Base-by-base conservation (phyloP, 805 yeast species). In the Spathaspora passalidarum region DNA sequence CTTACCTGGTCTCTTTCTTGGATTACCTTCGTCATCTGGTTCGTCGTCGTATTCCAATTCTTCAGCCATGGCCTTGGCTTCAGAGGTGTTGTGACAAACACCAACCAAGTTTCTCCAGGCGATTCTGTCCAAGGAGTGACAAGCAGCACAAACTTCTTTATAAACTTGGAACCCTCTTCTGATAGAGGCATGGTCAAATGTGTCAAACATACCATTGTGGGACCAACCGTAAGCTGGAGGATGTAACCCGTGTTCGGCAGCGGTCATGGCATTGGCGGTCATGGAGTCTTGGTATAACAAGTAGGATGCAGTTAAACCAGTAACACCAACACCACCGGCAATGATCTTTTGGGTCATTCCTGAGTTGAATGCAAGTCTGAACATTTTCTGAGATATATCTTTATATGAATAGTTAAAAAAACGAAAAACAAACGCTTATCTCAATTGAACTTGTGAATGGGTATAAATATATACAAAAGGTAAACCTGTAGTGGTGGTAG, bases 111-210 rank as follows among this genome's bases (percentile, higher is more conserved):
- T 86, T 82, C 99, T 89, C 99, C 99, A 94, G 38, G 98, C 96
- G 56, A 94, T 86, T 78, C 96, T 83, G 68, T 91, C 92, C 61
- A 94, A 75, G 29, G 99, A 92, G 75, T 94, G 99, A 74, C 99
- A 94, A 46, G 98, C 94, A 50, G 99, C 96, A 80, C 99, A 94
- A 45, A 94, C 99, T 75, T 94, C 99, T 72, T 90, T 85, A 80
- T 94, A 94, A 51, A 94, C 99, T 69, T 89, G 97, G 84, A 86
- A 94, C 59, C 99, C 99, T 81, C 99, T 90, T 80, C 99, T 88
- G 64, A 94, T 88, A 46, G 96, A 84, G 49, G 89, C 90, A 72
- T 91, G 97, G 76, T 91, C 97, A 57, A 89, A 91, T 45, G 96
- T 78, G 58, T 83, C 84, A 57, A 90, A 80, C 84, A 89, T 86